Evolutionary conservation across 768 basidiomycete species (phyloP).

Genomic region (Lactarius pseudohatsudake): DNA sequence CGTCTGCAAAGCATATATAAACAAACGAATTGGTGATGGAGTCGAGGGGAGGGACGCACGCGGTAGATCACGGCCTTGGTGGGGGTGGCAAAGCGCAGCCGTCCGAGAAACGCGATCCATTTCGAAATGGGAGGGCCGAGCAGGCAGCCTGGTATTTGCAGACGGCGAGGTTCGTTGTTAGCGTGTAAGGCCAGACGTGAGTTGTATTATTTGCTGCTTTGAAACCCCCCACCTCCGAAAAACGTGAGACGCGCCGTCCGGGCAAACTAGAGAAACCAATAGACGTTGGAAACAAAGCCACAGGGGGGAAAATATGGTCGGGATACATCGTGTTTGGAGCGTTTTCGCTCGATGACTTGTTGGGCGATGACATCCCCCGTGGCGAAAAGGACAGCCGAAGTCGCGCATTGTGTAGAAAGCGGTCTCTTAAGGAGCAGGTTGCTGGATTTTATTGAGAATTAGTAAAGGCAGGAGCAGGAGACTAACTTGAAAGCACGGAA

Average conservation of each 20-base stretch:
- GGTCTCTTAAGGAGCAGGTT: constrained; percentile 60
- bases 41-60: constrained; percentile 40
- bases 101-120: constrained; percentile 75
- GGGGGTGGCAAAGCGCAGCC: constrained; percentile 65
- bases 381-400: constrained; percentile 68
- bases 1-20: constrained; percentile 46
- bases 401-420: constrained; percentile 59
- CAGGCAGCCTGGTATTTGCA: constrained; percentile 47
- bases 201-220: neutral
- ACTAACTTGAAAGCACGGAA: constrained; percentile 42
- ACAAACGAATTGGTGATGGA: neutral
- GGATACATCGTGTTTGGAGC: constrained; percentile 69
- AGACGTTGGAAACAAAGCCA: neutral
- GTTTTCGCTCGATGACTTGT: constrained; percentile 74
- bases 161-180: constrained; percentile 4
- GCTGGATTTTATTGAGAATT: constrained; percentile 38
- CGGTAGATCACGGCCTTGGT: constrained; percentile 59
- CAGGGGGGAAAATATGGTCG: constrained; percentile 29
- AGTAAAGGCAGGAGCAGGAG: neutral
- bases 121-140: constrained; percentile 82
- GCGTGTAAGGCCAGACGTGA: neutral
- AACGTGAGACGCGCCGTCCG: constrained; percentile 65
- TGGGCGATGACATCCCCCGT: constrained; percentile 83
- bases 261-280: constrained; percentile 41
- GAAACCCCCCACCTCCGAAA: constrained; percentile 64